A percentile compares a stretch with the other conserved stretches of the same genome.
Conservation (phyloP, 345 rosid genomes). For the sweet orange (Citrus sinensis) region DNA sequence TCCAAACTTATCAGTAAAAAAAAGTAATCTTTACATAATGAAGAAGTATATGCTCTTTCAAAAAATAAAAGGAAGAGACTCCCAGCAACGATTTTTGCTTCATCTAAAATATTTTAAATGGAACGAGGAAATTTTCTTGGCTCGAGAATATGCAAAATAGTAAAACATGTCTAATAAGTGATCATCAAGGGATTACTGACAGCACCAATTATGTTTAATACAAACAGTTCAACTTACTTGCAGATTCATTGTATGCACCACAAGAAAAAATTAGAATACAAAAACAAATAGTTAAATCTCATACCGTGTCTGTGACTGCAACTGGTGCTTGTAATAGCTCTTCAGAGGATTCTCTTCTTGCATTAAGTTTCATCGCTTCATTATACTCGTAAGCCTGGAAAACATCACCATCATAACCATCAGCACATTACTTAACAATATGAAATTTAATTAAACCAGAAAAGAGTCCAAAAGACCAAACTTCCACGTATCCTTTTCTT, state of each 20-base stretch:
- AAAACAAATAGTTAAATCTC: not conserved
- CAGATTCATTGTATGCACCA: not conserved
- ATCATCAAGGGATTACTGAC: not conserved
- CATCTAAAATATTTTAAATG: not conserved
- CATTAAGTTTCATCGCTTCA: constrained; percentile 66
- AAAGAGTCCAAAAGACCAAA: not conserved
- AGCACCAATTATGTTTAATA: not conserved
- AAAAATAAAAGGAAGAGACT: not conserved
- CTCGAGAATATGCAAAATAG: not conserved
- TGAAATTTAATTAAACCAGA: not conserved
- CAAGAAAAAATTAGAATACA: not conserved
- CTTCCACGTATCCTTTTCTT: not conserved
- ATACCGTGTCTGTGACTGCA: constrained; percentile 69
- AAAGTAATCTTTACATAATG: not conserved
- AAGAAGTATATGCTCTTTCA: not conserved
- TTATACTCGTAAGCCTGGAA: constrained; percentile 69
- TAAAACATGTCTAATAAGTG: not conserved
- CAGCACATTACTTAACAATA: not conserved
- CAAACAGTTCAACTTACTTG: not conserved
- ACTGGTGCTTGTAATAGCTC: constrained; percentile 45
- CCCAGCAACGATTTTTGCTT: not conserved
- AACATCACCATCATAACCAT: constrained; percentile 17
- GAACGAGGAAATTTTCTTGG: not conserved
- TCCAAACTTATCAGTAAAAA: not conserved
- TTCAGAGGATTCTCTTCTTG: constrained; percentile 70